phyloP scores from a whole-genome alignment of 352 stramenopile genomes.

The Bremia lactucae region DNA sequence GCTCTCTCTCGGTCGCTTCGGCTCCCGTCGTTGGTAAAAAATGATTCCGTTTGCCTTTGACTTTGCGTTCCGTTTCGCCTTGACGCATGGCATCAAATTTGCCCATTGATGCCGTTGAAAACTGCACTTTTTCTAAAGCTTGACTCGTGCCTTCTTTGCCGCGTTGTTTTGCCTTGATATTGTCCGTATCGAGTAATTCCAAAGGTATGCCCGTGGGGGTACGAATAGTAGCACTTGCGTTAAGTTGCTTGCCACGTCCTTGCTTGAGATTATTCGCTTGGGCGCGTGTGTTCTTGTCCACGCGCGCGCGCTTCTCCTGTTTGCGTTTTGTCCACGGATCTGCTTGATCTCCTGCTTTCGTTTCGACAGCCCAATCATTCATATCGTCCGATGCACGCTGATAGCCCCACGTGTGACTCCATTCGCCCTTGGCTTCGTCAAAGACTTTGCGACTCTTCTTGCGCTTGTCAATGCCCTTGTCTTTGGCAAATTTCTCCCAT shows the following conservation, averaged over 20 bases:
- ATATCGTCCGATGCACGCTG: constrained; percentile 78
- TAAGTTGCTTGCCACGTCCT: constrained; percentile 53
- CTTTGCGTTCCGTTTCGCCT: constrained; percentile 85
- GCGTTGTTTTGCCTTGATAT: constrained; percentile 69
- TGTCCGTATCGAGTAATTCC: constrained; percentile 75
- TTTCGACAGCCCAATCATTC: constrained; percentile 91
- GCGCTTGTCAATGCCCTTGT: constrained; percentile 95
- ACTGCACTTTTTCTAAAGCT: constrained; percentile 86
- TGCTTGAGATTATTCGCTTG: constrained; percentile 72
- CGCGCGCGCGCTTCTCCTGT: constrained; percentile 84
- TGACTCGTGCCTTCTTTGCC: constrained; percentile 84
- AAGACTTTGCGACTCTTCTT: constrained; percentile 96
- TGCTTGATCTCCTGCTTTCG: constrained; percentile 86
- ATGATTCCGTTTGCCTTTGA: constrained; percentile 76
- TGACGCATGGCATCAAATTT: constrained; percentile 92
- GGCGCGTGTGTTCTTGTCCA: constrained; percentile 89
- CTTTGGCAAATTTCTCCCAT: constrained; percentile 98
- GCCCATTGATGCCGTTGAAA: constrained; percentile 88
- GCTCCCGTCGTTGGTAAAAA: constrained; percentile 65
- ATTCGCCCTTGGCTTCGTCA: constrained; percentile 91
- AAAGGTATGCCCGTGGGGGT: constrained; percentile 82
- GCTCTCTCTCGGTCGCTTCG: constrained; percentile 71
- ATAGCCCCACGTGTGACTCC: constrained; percentile 89
- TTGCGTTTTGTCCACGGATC: constrained; percentile 92
- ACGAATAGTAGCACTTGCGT: constrained; percentile 25